Evolutionary conservation across 1,284 basidiomycete species (phyloP), one percentile per base, ranked within the genome.

Genomic region (Cystobasidium sp.): DNA sequence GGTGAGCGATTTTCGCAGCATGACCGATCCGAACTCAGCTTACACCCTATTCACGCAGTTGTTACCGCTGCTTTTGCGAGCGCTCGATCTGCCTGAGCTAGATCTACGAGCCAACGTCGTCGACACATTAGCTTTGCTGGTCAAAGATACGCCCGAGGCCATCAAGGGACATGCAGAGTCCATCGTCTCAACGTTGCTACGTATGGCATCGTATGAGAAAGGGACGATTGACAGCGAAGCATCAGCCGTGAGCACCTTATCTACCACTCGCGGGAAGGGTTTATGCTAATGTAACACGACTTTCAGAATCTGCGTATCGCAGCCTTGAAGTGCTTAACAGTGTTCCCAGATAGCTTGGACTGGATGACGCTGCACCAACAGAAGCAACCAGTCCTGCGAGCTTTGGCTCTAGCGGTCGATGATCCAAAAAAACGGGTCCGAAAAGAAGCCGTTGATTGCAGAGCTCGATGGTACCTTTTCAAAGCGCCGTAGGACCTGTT

Each of bases 61-160:
- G 16, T 88, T 97, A 77, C 94, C 96, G 0, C 85, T 98, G 18
- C 86, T 99, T 0, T 85, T 99, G 59, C 91, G 91, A 22, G 90
- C 92, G 1, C 87, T 99, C 7, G 87, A 90, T 49, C 84, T 97
- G 0, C 87, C 89, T 0, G 90, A 94, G 81, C 82, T 87, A 5
- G 85, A 87, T 24, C 88, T 95, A 73, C 88, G 92, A 20, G 85
- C 87, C 1, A 90, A 91, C 81, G 90, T 94, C 46, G 91, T 97
- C 63, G 88, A 91, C 68, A 91, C 90, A 0, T 85, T 99, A 43
- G 86, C 89, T 3, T 86, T 88, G 0, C 88, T 93, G 20, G 88
- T 91, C 3, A 87, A 88, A 77, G 86, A 87, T 7, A 81, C 81
- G 52, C 81, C 82, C 59, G 85, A 78, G 84, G 75, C 85, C 83